Evolutionary conservation across 2,329 filamentous ascomycete species (phyloP).

Genomic region (Akanthomyces uredinophilus): DNA sequence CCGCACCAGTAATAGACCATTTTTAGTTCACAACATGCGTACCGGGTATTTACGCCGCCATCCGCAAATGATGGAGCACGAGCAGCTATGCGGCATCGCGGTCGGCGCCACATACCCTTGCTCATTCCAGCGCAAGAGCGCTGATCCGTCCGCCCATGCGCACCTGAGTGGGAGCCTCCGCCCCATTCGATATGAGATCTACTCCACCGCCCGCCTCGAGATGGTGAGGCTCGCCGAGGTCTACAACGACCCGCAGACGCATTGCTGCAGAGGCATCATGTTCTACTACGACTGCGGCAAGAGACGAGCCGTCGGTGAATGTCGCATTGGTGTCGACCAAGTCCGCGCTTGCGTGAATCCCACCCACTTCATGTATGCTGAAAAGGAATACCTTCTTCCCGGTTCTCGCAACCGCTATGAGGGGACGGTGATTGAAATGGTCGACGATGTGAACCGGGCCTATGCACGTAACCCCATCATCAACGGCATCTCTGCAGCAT

Average conservation of each 20-base stretch:
- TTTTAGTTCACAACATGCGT: not conserved
- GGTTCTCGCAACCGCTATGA: slow-evolving; percentile 6
- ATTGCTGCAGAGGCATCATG: slow-evolving; percentile 4
- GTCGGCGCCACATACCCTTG: not conserved
- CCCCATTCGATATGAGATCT: not conserved
- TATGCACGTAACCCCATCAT: not conserved
- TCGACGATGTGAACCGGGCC: not conserved
- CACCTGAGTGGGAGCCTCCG: not conserved
- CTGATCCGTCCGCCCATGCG: not conserved
- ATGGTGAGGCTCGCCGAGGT: not conserved
- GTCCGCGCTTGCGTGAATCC: not conserved
- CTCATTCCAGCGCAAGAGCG: not conserved
- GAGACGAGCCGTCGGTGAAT: not conserved
- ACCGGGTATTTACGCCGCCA: not conserved
- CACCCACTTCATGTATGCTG: not conserved
- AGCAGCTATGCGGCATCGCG: not conserved
- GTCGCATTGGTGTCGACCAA: slow-evolving; percentile 3
- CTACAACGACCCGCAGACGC: not conserved
- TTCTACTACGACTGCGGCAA: slow-evolving; percentile 1
- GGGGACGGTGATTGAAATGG: slow-evolving; percentile 3
- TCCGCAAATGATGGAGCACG: not conserved
- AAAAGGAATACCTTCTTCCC: slow-evolving; percentile 1
- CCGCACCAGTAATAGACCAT: not conserved
- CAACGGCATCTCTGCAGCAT: not conserved
- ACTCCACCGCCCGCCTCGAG: slow-evolving; percentile 5